A percentile compares a stretch with the other conserved stretches of the same genome.
phyloP scores from a whole-genome alignment of 2,329 filamentous ascomycete genomes.

The Ceratocystis harringtonii region DNA sequence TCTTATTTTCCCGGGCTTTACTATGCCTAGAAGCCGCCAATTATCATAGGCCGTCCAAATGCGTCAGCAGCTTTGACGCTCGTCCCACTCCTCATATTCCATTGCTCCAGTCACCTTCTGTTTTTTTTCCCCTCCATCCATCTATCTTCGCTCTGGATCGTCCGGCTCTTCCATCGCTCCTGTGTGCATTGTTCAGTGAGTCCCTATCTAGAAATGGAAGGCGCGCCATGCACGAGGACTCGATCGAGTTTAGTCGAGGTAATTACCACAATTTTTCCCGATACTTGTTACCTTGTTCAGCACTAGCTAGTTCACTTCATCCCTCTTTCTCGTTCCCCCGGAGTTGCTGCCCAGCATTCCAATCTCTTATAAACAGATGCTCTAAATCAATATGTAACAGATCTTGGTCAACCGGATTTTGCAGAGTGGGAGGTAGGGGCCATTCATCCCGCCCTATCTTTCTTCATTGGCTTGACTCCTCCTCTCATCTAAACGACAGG shows the following conservation, averaged over 20 bases:
- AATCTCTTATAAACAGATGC: neutral
- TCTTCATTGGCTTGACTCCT: neutral
- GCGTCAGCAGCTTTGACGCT: neutral
- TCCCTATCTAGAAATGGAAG: neutral
- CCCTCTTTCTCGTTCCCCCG: neutral
- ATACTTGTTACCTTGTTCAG: neutral
- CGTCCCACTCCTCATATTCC: neutral
- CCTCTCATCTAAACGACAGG: neutral
- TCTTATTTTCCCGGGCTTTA: too few species aligned
- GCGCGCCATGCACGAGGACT: neutral
- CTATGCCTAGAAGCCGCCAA: too few species aligned
- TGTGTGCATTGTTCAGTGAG: neutral
- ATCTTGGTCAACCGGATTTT: neutral
- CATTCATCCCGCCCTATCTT: neutral
- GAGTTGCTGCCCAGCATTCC: neutral
- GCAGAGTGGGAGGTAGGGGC: neutral
- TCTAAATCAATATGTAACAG: slow-evolving; percentile 3
- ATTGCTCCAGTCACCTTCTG: neutral
- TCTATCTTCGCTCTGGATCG: neutral
- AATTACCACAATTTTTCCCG: neutral
- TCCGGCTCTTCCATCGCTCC: neutral
- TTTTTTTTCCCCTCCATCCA: neutral
- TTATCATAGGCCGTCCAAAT: neutral
- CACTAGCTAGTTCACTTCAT: neutral
- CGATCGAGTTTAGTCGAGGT: neutral